Evolutionary conservation across 2,329 filamentous ascomycete species (phyloP).

Genomic region (Onygenales sp.): DNA sequence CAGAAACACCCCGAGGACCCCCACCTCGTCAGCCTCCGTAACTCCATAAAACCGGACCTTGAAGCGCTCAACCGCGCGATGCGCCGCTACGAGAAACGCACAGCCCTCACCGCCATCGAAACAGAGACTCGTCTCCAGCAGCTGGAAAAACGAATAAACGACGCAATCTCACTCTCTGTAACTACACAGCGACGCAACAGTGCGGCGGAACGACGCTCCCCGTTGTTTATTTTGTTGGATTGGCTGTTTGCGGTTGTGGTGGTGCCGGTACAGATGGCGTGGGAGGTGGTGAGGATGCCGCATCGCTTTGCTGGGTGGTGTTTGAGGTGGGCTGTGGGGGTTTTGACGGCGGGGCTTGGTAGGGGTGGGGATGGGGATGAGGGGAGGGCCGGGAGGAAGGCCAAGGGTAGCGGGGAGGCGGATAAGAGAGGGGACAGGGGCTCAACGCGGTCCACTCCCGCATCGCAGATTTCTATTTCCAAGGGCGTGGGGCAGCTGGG

Average conservation of each 20-base stretch:
- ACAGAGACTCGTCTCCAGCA: constrained; percentile 65
- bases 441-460: no score
- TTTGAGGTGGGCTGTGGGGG: neutral
- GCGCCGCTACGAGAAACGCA: constrained; percentile 82
- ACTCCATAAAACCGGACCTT: constrained; percentile 65
- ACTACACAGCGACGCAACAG: constrained; percentile 11
- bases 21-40: constrained; percentile 31
- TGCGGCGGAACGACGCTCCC: constrained; percentile 16
- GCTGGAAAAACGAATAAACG: constrained; percentile 62
- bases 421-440: neutral
- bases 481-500: neutral
- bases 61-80: constrained; percentile 84
- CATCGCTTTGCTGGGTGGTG: neutral
- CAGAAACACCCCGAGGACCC: constrained; percentile 19
- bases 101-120: constrained; percentile 62
- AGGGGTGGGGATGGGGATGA: neutral
- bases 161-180: constrained; percentile 68
- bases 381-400: neutral
- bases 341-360: neutral
- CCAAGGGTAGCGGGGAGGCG: neutral
- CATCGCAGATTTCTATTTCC: no score
- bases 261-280: constrained; percentile 24
- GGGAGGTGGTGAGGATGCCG: neutral
- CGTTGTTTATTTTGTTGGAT: constrained; percentile 21
- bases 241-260: constrained; percentile 27